These are phyloP conservation scores for Lycium barbarum DNA, from an alignment of 257 asterid genomes.

Conservation along the genomic window DNA sequence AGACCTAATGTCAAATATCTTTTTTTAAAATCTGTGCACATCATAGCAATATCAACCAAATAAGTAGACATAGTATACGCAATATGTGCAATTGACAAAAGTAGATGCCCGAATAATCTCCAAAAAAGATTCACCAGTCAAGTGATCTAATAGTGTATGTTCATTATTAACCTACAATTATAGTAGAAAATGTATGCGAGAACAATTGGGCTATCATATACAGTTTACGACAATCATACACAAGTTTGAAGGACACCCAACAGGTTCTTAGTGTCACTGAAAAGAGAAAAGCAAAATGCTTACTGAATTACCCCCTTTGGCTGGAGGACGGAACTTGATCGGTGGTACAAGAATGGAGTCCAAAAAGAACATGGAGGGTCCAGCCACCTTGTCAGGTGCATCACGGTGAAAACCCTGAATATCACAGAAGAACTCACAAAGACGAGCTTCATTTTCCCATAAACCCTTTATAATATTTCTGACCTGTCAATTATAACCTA, in stretches of 20 bases:
- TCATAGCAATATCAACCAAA: constrained; percentile 14
- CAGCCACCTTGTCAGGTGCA: constrained; percentile 44
- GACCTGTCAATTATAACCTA: constrained; percentile 59
- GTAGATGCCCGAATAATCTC: not conserved
- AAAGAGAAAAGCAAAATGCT: constrained; percentile 41
- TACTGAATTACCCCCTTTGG: constrained; percentile 87
- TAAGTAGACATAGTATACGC: not conserved
- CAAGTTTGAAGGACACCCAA: too few relatives aligned
- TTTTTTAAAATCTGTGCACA: not conserved
- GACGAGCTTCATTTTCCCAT: constrained; percentile 87
- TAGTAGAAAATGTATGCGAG: too few relatives aligned
- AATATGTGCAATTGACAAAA: constrained; percentile 1
- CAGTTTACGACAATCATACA: too few relatives aligned
- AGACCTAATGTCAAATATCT: not conserved
- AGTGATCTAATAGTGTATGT: not conserved
- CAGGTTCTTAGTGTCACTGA: too few relatives aligned
- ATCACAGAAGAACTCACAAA: constrained; percentile 76
- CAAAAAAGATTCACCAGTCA: not conserved
- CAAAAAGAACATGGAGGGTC: constrained; percentile 78
- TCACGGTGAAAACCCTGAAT: constrained; percentile 61
- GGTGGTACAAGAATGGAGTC: constrained; percentile 82
- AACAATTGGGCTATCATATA: too few relatives aligned
- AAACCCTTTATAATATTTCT: constrained; percentile 63
- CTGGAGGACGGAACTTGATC: constrained; percentile 85
- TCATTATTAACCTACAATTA: too few relatives aligned